phyloP scores from a whole-genome alignment of 2,329 filamentous ascomycete genomes.

The Cercospora beticola region DNA sequence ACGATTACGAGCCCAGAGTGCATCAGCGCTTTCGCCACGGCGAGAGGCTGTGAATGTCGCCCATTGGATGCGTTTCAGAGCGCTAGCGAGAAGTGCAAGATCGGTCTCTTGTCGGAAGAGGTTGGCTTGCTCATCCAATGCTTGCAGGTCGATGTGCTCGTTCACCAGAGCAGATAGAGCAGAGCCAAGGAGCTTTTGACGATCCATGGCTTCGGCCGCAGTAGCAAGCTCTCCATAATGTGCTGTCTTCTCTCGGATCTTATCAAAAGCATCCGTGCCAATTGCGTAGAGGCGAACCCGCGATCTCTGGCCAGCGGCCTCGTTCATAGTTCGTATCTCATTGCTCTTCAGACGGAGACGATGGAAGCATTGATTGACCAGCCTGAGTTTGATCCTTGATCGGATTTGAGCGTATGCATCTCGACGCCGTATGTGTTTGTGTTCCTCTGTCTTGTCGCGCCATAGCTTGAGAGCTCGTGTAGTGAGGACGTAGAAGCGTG shows the following conservation, averaged over 20 bases:
- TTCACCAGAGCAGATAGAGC: constrained; percentile 38
- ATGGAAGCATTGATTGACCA: constrained; percentile 48
- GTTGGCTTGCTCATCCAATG: constrained; percentile 45
- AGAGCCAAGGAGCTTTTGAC: constrained; percentile 36
- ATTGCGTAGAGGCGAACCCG: constrained; percentile 39
- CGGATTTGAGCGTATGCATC: constrained; percentile 57
- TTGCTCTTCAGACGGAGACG: constrained; percentile 41
- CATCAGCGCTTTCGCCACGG: constrained; percentile 53
- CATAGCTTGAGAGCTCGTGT: constrained; percentile 53
- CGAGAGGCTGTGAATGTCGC: constrained; percentile 56
- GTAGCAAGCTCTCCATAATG: constrained; percentile 28
- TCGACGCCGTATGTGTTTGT: constrained; percentile 54
- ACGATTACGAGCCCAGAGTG: constrained; percentile 53
- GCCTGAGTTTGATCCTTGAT: constrained; percentile 54
- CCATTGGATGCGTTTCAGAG: constrained; percentile 58
- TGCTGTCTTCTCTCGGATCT: constrained; percentile 39
- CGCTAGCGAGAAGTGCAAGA: constrained; percentile 48
- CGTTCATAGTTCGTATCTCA: constrained; percentile 40
- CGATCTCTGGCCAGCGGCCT: constrained; percentile 41
- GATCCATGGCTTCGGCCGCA: constrained; percentile 37
- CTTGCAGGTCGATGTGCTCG: constrained; percentile 28
- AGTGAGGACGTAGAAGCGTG: constrained; percentile 56
- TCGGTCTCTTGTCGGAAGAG: constrained; percentile 49
- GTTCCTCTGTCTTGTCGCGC: constrained; percentile 51
- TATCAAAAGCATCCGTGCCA: constrained; percentile 35